phyloP scores from a whole-genome alignment of 169 alveolate genomes.

The Babesia ovata region DNA sequence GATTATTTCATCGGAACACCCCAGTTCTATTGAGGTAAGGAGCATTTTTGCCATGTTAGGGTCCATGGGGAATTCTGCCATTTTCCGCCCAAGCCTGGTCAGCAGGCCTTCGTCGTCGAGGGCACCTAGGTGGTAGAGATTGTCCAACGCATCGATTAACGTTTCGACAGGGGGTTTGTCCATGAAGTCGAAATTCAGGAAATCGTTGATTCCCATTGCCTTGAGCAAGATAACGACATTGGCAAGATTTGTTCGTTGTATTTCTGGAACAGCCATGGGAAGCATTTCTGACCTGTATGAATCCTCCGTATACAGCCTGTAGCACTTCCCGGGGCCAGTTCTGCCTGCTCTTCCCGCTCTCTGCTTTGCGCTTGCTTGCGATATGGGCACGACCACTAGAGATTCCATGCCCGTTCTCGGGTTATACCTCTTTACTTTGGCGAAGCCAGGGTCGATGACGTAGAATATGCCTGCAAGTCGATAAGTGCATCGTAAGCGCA shows the following conservation, averaged over 20 bases:
- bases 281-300: slow-evolving; percentile 98
- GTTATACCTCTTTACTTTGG: slow-evolving; percentile 95
- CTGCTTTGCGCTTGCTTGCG: slow-evolving; percentile 98
- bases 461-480: slow-evolving; percentile 86
- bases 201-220: slow-evolving; percentile 99
- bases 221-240: slow-evolving; percentile 96
- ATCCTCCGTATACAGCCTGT: slow-evolving; percentile 97
- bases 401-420: slow-evolving; percentile 99
- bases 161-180: slow-evolving; percentile 91
- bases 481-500: not conserved
- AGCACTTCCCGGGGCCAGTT: slow-evolving; percentile 99
- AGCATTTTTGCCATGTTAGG: slow-evolving; percentile 96
- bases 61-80: slow-evolving; percentile 99
- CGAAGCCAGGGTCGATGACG: slow-evolving; percentile 99
- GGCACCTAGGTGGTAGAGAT: slow-evolving; percentile 96
- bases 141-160: slow-evolving; percentile 96
- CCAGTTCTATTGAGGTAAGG: slow-evolving; percentile 96
- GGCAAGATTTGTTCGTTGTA: slow-evolving; percentile 98
- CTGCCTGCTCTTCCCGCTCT: slow-evolving; percentile 99
- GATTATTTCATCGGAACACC: slow-evolving; percentile 96
- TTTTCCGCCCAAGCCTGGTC: slow-evolving; percentile 97
- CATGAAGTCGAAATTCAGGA: slow-evolving; percentile 98
- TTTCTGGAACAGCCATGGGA: slow-evolving; percentile 98
- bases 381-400: slow-evolving; percentile 95
- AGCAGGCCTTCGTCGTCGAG: slow-evolving; percentile 99